These are phyloP conservation scores for Lycium barbarum DNA, from an alignment of 257 asterid genomes.

Conservation along the genomic window DNA sequence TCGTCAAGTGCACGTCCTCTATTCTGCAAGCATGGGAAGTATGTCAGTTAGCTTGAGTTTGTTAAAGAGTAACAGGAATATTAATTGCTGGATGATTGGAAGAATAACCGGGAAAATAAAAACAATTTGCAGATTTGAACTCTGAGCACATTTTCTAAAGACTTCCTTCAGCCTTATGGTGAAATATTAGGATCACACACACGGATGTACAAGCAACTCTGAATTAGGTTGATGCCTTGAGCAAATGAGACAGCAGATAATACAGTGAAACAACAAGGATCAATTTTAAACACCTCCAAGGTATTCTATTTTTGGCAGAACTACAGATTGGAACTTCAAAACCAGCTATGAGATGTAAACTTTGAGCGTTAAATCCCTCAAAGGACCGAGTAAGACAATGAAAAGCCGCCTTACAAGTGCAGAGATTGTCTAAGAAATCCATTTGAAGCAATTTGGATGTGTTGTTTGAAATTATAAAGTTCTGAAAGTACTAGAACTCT, in stretches of 20 bases:
- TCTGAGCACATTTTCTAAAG: not conserved
- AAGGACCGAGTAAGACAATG: not conserved
- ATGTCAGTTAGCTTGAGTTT: not conserved
- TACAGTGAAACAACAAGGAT: not conserved
- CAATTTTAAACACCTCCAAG: not conserved
- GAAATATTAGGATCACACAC: not conserved
- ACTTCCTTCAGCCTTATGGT: not conserved
- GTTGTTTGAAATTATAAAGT: not conserved
- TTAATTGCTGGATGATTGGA: not conserved
- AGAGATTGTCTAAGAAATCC: not conserved
- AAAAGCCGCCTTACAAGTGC: not conserved
- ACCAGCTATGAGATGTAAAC: not conserved
- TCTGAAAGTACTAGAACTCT: conserved; percentile 4
- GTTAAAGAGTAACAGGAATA: not conserved
- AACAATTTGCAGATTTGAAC: not conserved
- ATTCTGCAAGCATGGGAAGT: conserved; percentile 26
- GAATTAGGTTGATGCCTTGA: not conserved
- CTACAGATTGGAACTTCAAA: not conserved
- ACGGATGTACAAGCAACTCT: not conserved
- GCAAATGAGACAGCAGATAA: not conserved
- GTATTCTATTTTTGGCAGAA: not conserved
- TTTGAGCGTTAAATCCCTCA: not conserved
- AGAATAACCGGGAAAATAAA: not conserved
- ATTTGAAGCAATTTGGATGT: conserved; percentile 5
- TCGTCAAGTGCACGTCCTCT: conserved; percentile 36